Evolutionary conservation across 2,329 filamentous ascomycete genomes (phyloP).

Genomic region (Aspergillus hiratsukae): DNA sequence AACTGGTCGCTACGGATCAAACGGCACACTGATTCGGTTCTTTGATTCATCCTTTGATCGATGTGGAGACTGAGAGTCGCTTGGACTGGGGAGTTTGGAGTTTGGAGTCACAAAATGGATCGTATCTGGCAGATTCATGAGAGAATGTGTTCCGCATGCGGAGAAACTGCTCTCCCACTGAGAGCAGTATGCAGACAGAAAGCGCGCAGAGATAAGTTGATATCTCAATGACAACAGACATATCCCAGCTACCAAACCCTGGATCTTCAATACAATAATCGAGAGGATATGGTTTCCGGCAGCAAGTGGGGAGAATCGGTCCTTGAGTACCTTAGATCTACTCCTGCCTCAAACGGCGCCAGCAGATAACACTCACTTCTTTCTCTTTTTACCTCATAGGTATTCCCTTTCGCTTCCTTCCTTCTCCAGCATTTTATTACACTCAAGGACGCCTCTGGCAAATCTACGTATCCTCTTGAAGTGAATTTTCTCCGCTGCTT

Average conservation of each 20-base stretch:
- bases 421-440: neutral
- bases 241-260: neutral
- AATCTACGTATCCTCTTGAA: neutral
- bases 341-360: neutral
- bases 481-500: neutral
- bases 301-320: neutral
- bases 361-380: neutral
- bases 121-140: neutral
- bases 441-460: neutral
- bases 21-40: neutral
- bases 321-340: neutral
- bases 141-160: neutral
- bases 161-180: neutral
- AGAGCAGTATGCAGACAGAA: neutral
- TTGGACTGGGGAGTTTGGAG: neutral
- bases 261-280: neutral
- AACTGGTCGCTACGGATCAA: constrained; percentile 6
- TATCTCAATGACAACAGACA: neutral
- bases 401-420: neutral
- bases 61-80: neutral
- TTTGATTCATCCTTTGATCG: neutral
- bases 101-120: neutral
- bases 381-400: neutral
- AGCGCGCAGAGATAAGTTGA: neutral
- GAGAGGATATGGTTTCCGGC: neutral